Evolutionary conservation across 106 monocot species (phyloP).

Genomic region (Agapanthus africanus): DNA sequence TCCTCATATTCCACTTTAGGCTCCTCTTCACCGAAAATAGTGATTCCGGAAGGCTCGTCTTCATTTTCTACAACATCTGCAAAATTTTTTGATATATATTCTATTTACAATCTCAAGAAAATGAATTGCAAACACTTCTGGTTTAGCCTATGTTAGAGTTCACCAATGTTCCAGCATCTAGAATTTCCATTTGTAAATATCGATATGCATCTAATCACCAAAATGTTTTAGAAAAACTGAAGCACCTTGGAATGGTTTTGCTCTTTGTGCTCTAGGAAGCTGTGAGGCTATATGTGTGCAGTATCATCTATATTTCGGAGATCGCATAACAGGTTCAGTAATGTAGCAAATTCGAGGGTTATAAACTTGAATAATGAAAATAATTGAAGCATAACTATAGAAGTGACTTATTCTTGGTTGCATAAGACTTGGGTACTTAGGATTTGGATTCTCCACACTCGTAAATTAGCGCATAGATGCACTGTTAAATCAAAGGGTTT

Average conservation of each 20-base stretch:
- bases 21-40: constrained; percentile 59
- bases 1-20: constrained; percentile 64
- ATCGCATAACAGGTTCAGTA: background rate
- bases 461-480: too few relatives aligned
- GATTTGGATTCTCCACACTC: too few relatives aligned
- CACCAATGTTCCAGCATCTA: background rate
- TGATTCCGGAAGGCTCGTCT: constrained; percentile 79
- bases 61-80: constrained; percentile 52
- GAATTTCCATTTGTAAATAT: background rate
- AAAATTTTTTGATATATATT: background rate
- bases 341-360: background rate
- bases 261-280: background rate
- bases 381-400: background rate
- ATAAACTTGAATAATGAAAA: background rate
- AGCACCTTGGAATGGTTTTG: too few relatives aligned
- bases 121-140: background rate
- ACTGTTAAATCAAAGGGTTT: too few relatives aligned
- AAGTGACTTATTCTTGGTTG: background rate
- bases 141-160: background rate
- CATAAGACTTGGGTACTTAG: too few relatives aligned
- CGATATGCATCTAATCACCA: background rate
- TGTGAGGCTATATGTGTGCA: background rate
- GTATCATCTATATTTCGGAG: background rate
- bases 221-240: background rate
- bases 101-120: background rate